Percentiles rank a stretch among this genome's conserved stretches.
Evolutionary conservation across 371 early-diverging fungal genomes (phyloP).

Genomic region (Mortierella sp.): DNA sequence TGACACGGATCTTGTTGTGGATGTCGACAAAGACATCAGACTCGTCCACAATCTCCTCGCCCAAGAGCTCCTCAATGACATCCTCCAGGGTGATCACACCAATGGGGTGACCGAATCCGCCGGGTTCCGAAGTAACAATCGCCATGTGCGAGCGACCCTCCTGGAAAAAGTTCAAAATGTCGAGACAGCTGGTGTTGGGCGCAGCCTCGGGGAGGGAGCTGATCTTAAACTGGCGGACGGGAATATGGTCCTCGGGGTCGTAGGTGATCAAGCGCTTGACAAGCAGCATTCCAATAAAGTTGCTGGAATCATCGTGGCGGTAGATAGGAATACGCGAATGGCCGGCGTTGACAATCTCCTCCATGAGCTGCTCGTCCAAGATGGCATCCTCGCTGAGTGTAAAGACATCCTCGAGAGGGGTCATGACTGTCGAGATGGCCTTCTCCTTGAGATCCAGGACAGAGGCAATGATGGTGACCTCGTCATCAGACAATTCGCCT

Average conservation of each 20-base stretch:
- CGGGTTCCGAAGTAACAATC: slow-evolving; percentile 74
- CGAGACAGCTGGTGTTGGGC: slow-evolving; percentile 82
- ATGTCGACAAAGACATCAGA: slow-evolving; percentile 94
- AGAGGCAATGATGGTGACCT: slow-evolving; percentile 93
- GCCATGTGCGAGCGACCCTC: slow-evolving; percentile 89
- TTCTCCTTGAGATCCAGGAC: slow-evolving; percentile 93
- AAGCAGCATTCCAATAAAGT: slow-evolving; percentile 90
- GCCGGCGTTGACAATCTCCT: slow-evolving; percentile 85
- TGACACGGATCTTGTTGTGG: slow-evolving; percentile 55
- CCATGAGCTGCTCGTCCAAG: slow-evolving; percentile 75
- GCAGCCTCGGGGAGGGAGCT: slow-evolving; percentile 82
- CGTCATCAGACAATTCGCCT: slow-evolving; percentile 89
- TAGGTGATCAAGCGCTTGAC: slow-evolving; percentile 89
- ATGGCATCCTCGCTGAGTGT: slow-evolving; percentile 80
- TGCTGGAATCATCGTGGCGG: slow-evolving; percentile 65
- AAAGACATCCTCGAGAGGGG: slow-evolving; percentile 86
- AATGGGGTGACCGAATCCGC: slow-evolving; percentile 67
- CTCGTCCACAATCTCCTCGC: slow-evolving; percentile 94
- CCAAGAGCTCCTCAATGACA: slow-evolving; percentile 97
- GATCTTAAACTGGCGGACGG: slow-evolving; percentile 77
- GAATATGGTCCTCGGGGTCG: slow-evolving; percentile 87
- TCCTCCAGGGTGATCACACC: slow-evolving; percentile 98
- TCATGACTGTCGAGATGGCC: slow-evolving; percentile 88
- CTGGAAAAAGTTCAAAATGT: slow-evolving; percentile 95
- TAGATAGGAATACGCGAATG: slow-evolving; percentile 95